Conservation (phyloP, 2,329 filamentous ascomycete genomes). For the Pleomassaria siparia region DNA sequence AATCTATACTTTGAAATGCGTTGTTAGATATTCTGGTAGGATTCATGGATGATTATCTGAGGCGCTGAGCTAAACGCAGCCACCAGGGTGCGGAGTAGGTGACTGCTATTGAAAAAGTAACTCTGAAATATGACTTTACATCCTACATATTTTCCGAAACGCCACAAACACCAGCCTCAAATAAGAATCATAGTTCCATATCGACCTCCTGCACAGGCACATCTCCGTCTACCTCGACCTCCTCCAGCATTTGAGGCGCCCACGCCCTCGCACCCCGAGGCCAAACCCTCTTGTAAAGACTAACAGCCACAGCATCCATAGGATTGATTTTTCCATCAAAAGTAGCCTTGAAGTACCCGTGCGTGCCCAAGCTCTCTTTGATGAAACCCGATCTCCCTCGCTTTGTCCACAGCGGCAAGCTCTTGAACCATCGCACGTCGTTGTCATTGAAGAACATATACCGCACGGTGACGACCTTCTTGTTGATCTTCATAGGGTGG, state of each 20-base stretch:
- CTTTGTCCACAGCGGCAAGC: constrained; percentile 90
- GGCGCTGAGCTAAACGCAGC: no score
- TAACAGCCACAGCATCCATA: constrained; percentile 89
- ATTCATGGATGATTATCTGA: no score
- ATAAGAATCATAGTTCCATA: no score
- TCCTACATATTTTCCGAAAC: no score
- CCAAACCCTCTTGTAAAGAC: constrained; percentile 58
- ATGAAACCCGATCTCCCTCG: constrained; percentile 85
- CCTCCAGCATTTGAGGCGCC: constrained; percentile 15
- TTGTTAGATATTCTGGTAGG: no score
- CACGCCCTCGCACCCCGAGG: constrained; percentile 66
- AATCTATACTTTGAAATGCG: background rate
- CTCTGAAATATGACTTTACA: no score
- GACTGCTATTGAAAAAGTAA: no score
- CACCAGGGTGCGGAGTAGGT: no score
- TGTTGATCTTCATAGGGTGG: constrained; percentile 98
- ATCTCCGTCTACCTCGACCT: background rate
- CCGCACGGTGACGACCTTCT: constrained; percentile 91
- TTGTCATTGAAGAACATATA: constrained; percentile 99
- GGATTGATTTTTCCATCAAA: constrained; percentile 97
- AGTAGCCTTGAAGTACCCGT: constrained; percentile 99
- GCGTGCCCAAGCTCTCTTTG: constrained; percentile 92
- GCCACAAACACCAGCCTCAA: no score
- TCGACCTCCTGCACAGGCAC: background rate
- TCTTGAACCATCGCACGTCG: constrained; percentile 97